Evolutionary conservation across 1,284 basidiomycete species (phyloP), one percentile per base, ranked within the genome.

Genomic region (Ceratobasidium sp.): DNA sequence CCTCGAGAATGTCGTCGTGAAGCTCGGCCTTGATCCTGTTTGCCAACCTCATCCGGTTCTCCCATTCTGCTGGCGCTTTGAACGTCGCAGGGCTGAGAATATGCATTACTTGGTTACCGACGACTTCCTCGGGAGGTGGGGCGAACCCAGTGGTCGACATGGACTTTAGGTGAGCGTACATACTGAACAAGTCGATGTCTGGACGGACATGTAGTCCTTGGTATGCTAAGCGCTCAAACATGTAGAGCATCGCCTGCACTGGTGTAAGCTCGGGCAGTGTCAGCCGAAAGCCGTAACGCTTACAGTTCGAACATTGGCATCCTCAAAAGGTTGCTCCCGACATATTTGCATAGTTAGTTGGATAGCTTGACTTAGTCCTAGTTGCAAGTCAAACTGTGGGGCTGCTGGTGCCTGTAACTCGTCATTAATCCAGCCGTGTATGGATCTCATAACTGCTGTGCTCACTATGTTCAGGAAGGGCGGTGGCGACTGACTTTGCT

Each of bases 151-250:
- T 52, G 31, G 60, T 25, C 12, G 60, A 32, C 47, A 64, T 50
- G 34, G 60, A 64, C 35, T 64, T 64, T 29, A 64, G 25, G 22
- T 64, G 60, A 32, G 60, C 60, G 47, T 64, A 64, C 22, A 64
- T 64, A n/a, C 60, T 64, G 31, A 64, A 64, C 13, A 64, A 34
- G 34, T 64, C 60, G 47, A 64, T 6, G 31, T 64, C 60, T 25
- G 60, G 34, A 47, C 60, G 60, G 20, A 64, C 34, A 10, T 45
- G 13, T 6, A 64, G 20, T 7, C 60, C 60, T 40, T 64, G 60
- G 47, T 64, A 35, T 12, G 60, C 60, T n/a, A 64, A 25, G 34
- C 60, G 60, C 47, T 64, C 60, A 22, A 64, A 32, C 32, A 64
- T 29, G 25, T 52, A 64, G 8, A 64, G 49, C 22, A 64, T 35